Percentiles rank a stretch among this genome's conserved stretches.
phyloP scores from a whole-genome alignment of 768 basidiomycete species.

The Tulasnella sp. region DNA sequence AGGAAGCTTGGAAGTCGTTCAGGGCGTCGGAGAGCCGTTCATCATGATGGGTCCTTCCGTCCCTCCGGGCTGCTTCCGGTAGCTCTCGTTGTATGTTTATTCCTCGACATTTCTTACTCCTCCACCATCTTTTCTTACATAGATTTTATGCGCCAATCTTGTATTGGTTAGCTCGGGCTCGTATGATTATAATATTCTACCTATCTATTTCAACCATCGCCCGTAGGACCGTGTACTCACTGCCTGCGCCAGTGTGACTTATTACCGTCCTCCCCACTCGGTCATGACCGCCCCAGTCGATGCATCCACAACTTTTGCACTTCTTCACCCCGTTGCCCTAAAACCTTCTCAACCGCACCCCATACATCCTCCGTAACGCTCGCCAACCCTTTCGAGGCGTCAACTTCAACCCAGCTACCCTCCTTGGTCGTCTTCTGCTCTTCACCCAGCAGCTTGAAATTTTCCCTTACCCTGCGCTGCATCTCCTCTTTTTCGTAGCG shows the following conservation, averaged over 20 bases:
- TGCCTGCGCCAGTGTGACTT: too few species aligned
- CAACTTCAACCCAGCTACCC: slow-evolving; percentile 39
- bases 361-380: slow-evolving; percentile 47
- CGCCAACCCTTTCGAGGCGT: slow-evolving; percentile 43
- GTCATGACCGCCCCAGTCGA: not conserved
- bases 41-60: not conserved
- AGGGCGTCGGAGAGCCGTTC: not conserved
- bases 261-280: too few species aligned
- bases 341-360: slow-evolving; percentile 19
- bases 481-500: slow-evolving; percentile 75
- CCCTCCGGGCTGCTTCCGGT: not conserved
- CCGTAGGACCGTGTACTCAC: too few species aligned
- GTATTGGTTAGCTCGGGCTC: not conserved
- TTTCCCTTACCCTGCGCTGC: slow-evolving; percentile 49
- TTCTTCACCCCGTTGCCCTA: not conserved
- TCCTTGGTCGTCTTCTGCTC: slow-evolving; percentile 32
- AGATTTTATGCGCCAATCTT: not conserved
- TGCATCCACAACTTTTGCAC: not conserved
- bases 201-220: too few species aligned
- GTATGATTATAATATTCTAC: not conserved
- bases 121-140: too few species aligned
- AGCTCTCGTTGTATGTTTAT: not conserved
- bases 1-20: slow-evolving; percentile 44
- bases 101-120: not conserved
- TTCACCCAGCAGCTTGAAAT: slow-evolving; percentile 45